Base-by-base conservation (phyloP, 2,329 filamentous ascomycete species). In the Fusarium chaquense region DNA sequence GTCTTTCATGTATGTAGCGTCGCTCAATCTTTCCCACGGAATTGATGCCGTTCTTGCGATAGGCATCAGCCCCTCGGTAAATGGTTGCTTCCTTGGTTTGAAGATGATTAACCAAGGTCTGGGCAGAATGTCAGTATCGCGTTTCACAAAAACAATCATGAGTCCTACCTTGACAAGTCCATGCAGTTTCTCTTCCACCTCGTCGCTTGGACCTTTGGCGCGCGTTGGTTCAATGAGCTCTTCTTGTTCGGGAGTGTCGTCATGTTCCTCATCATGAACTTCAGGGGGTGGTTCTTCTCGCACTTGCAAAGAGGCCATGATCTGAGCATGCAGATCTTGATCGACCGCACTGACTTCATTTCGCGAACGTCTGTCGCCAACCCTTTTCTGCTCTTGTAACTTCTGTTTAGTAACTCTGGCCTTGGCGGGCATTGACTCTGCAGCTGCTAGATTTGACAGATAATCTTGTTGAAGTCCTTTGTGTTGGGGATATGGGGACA, bases 81-180 rank as follows among this genome's bases (percentile, higher is more conserved):
- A 74, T 57, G 3, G 52, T 49, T 6, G 51, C 62, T 62, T 77
- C 75, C 24, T 70, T 77, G 22, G 58, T 40, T 20, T 58, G 58
- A 3, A 78, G 64, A 53, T 73, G 72, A 33, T 41, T 46, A 49
- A 74, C 52, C 54, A 78, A 63, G 55, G 53, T 69, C 76, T 75
- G 47, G 51, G 43, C 43, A 70, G 38, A 36, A 47, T 65, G 38
- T 73, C 41, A 73, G 67, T 51, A 56, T 36, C 18, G 26, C 6
- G 26, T 28, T 28, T 41, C 2, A 9, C 4, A 32, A 28, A 9
- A 18, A 28, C 2, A 3, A 10, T n/a, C 55, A 26, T 3, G 12
- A 18, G n/a, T 33, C 74, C 65, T 64, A 78, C 76, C 43, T 75
- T 67, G 18, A 77, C 67, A 18, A 75, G 43, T 12, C 38, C 60